These are phyloP conservation scores for Rubia peregrina DNA, from an alignment of 305 asterid genomes.

Conservation along the genomic window DNA sequence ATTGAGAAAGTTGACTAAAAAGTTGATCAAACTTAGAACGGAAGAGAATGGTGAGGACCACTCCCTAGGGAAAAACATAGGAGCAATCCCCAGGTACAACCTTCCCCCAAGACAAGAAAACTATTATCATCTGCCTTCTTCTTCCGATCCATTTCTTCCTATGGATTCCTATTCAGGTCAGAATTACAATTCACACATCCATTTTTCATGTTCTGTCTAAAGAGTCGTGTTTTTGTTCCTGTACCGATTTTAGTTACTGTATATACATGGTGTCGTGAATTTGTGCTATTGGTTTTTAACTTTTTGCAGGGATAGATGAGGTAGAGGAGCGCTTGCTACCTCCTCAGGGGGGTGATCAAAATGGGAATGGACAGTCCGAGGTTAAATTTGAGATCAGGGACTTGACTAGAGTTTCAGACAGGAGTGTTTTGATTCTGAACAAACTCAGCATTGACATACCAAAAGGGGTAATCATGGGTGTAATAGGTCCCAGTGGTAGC, in stretches of 20 bases:
- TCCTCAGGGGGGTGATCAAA: conserved; percentile 12
- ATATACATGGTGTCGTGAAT: neutral
- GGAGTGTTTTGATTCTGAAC: conserved; percentile 35
- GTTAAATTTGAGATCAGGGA: conserved; percentile 42
- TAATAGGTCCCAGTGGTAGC: conserved; percentile 75
- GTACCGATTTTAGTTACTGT: too few relatives aligned
- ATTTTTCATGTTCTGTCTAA: neutral
- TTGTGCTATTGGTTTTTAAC: neutral
- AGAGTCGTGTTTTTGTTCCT: neutral
- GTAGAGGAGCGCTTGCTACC: conserved; percentile 27
- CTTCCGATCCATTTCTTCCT: neutral
- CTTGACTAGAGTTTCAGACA: conserved; percentile 34
- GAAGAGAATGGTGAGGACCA: too few relatives aligned
- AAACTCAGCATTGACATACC: conserved; percentile 49
- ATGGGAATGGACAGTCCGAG: conserved; percentile 7
- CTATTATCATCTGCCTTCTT: neutral
- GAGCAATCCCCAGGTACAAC: too few relatives aligned
- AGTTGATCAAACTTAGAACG: too few relatives aligned
- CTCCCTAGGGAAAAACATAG: too few relatives aligned
- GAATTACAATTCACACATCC: neutral
- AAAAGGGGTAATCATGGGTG: conserved; percentile 49
- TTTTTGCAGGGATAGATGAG: conserved; percentile 20
- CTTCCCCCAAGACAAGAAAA: too few relatives aligned
- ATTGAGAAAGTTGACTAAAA: too few relatives aligned
- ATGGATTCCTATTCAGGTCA: conserved; percentile 22